These are phyloP conservation scores for Gaillardinia entomophila DNA, from an alignment of 805 yeast genomes.

Conservation along the genomic window DNA sequence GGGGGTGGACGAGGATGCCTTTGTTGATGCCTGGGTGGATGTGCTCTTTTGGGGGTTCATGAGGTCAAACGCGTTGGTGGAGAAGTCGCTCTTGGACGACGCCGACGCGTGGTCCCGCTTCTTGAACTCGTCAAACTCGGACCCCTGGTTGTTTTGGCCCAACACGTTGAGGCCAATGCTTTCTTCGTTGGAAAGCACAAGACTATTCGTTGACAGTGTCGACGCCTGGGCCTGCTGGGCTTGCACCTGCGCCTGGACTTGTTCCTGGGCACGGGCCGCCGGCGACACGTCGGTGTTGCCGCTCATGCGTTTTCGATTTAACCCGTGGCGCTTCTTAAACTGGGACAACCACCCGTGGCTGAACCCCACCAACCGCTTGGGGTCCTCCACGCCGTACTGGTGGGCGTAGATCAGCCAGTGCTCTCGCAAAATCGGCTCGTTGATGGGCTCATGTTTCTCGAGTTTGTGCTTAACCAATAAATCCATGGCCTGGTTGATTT, in stretches of 20 bases:
- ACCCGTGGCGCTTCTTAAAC: constrained; percentile 54
- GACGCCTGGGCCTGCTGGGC: background rate
- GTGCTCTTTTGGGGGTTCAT: constrained; percentile 10
- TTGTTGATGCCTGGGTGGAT: constrained; percentile 2
- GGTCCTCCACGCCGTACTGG: constrained; percentile 53
- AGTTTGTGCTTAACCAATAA: constrained; percentile 41
- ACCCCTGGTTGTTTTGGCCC: background rate
- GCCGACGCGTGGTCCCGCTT: background rate
- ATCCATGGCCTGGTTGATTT: constrained; percentile 57
- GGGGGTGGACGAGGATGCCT: constrained; percentile 2
- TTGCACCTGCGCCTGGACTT: background rate
- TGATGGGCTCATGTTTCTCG: constrained; percentile 40
- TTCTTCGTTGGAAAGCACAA: background rate
- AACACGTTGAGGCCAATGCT: background rate
- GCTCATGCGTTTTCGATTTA: constrained; percentile 29
- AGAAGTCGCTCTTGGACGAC: background rate
- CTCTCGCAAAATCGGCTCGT: constrained; percentile 50
- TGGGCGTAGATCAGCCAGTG: constrained; percentile 54
- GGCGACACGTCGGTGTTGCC: constrained; percentile 2
- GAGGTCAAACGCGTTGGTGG: constrained; percentile 12
- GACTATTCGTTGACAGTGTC: too few relatives aligned
- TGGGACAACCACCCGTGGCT: constrained; percentile 62
- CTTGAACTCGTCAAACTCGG: background rate
- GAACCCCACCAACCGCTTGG: constrained; percentile 48
- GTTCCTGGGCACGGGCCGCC: background rate